Evolutionary conservation across 1,284 basidiomycete genomes (phyloP).

Genomic region (Moniliophthora roreri): DNA sequence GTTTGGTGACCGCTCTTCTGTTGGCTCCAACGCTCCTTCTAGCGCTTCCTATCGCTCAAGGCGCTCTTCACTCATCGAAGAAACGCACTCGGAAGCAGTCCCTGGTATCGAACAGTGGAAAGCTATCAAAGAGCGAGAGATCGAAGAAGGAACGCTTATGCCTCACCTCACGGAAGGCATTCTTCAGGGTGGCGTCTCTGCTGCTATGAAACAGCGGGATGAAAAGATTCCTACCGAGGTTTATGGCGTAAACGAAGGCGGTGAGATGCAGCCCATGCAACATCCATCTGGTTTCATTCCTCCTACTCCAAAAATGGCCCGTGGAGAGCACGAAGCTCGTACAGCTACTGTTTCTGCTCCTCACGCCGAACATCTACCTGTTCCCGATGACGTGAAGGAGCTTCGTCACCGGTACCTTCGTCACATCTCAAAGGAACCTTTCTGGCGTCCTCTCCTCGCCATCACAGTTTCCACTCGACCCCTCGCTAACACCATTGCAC

Average conservation of each 20-base stretch:
- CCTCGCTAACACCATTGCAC: slow-evolving; percentile 35
- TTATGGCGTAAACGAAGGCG: slow-evolving; percentile 13
- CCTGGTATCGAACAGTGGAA: slow-evolving; percentile 34
- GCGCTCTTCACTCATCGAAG: slow-evolving; percentile 5
- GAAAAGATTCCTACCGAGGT: slow-evolving; percentile 31
- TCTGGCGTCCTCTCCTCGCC: slow-evolving; percentile 42
- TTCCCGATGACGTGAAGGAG: not conserved
- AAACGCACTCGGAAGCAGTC: slow-evolving; percentile 26
- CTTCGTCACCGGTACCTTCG: slow-evolving; percentile 29
- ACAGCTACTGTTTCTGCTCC: slow-evolving; percentile 9
- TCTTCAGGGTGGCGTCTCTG: slow-evolving; percentile 32
- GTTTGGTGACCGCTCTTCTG: slow-evolving; percentile 19
- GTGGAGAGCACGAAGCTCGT: slow-evolving; percentile 13
- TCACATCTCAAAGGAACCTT: slow-evolving; percentile 28
- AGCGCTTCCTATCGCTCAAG: slow-evolving; percentile 5
- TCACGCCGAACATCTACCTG: not conserved
- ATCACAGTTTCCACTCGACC: slow-evolving; percentile 44
- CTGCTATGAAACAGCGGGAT: slow-evolving; percentile 27
- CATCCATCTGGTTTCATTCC: slow-evolving; percentile 20
- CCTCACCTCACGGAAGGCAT: slow-evolving; percentile 32
- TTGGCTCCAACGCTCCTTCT: slow-evolving; percentile 8
- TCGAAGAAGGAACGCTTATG: slow-evolving; percentile 33
- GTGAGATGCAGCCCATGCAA: slow-evolving; percentile 15
- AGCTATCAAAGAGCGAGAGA: slow-evolving; percentile 26
- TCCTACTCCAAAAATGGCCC: slow-evolving; percentile 17